Evolutionary conservation across 495 filamentous ascomycete species (phyloP), one percentile per base, ranked within the genome.

Genomic region (Penicillium flavigenum): DNA sequence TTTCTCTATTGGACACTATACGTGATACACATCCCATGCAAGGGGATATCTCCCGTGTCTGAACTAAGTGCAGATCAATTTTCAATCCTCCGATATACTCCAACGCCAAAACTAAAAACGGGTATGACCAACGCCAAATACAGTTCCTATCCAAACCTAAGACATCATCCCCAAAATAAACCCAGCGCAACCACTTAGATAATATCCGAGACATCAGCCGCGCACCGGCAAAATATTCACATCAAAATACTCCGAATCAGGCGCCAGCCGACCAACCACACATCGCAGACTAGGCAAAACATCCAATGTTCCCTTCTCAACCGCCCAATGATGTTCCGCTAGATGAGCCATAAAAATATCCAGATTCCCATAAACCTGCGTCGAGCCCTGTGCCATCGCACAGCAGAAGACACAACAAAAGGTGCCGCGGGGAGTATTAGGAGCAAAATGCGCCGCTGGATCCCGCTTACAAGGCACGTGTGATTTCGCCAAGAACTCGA

Each of bases 371-470:
- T 73, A 79, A 8, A 64, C 63, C 14, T 65, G 67, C 22, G 69
- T 77, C 5, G 60, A 29, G 0, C 61, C 63, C 49, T 62, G 66
- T 14, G 65, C 66, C 56, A 73, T 71, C n/a, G 64, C 70, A 51
- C 69, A 74, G 56, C 79, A 81, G 55, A 81, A 77, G 12, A 79
- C 65, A 59, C 79, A 81, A 14, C 76, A 77, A 61, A 69, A 80
- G 14, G 59, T 68, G 8, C 62, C 67, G 0, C 50, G 17, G 2
- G 47, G 50, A 1, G 41, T 22, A 19, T 56, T 46, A 6, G 59
- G 27, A 3, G 51, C 58, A 42, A 66, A 66, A 11, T 41, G 46
- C 0, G 54, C 38, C 4, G 54, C 49, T 24, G 43, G 29, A 5
- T 27, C 48, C 1, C 59, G 64, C 56, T 71, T 74, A 29, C 57